Conservation (phyloP, 108 stramenopile species). For the Mayamaea pseudoterrestris region DNA sequence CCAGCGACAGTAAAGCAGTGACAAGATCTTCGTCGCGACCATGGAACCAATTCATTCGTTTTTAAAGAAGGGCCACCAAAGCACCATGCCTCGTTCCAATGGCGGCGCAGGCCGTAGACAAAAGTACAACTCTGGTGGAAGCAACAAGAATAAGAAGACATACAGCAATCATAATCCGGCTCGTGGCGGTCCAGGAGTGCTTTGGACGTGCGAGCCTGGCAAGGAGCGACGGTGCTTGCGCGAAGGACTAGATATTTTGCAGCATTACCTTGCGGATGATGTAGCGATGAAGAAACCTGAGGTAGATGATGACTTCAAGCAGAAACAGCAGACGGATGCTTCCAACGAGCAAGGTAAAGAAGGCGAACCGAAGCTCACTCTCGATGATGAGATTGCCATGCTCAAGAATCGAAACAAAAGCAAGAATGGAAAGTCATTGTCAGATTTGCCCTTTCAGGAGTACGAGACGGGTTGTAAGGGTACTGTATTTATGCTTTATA, state of each 20-base stretch:
- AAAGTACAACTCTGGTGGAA: no score
- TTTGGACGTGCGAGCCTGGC: conserved; percentile 60
- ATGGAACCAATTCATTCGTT: no score
- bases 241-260: conserved; percentile 66
- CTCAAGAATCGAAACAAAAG: conserved; percentile 37
- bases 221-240: conserved; percentile 54
- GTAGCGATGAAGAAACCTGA: neutral
- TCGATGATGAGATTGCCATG: conserved; percentile 63
- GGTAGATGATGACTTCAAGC: no score
- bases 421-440: neutral
- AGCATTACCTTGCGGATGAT: conserved; percentile 30
- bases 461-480: conserved; percentile 60
- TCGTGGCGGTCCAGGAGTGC: conserved; percentile 54
- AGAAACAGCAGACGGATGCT: conserved; percentile 1
- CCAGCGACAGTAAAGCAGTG: no score
- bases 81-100: no score
- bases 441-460: conserved; percentile 23
- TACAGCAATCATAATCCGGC: conserved; percentile 13
- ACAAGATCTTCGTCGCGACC: no score
- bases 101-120: no score
- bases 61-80: no score
- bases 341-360: conserved; percentile 1
- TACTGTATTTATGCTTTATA: conserved; percentile 48
- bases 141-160: neutral
- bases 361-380: conserved; percentile 18